Percentiles rank a stretch among this genome's conserved stretches.
phyloP scores from a whole-genome alignment of 129 eudicot genomes.

The Centella asiatica region DNA sequence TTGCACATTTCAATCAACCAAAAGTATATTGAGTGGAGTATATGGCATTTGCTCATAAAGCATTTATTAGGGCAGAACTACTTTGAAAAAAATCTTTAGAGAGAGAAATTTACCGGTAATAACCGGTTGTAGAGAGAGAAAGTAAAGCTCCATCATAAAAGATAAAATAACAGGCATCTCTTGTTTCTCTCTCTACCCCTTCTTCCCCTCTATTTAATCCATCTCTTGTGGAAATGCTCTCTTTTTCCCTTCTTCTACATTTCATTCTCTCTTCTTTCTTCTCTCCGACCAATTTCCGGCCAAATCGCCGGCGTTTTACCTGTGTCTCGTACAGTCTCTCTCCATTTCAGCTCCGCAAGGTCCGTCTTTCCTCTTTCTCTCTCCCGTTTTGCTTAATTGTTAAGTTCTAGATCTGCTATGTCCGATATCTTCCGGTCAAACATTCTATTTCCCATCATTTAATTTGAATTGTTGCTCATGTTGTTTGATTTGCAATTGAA shows the following conservation, averaged over 20 bases:
- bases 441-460: constrained; percentile 6
- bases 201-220: constrained; percentile 23
- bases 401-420: constrained; percentile 36
- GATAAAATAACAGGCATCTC: too few relatives aligned
- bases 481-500: constrained; percentile 1
- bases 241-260: constrained; percentile 35
- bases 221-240: constrained; percentile 19
- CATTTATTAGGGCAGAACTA: too few relatives aligned
- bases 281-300: constrained; percentile 29
- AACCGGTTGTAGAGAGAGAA: neutral
- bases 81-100: too few relatives aligned
- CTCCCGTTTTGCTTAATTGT: constrained; percentile 5
- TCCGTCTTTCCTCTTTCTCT: constrained; percentile 11
- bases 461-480: neutral
- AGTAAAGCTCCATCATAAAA: too few relatives aligned
- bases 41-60: too few relatives aligned
- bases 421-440: constrained; percentile 11
- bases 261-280: constrained; percentile 10
- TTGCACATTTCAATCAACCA: too few relatives aligned
- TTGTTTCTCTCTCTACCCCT: constrained; percentile 9
- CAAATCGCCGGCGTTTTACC: constrained; percentile 12
- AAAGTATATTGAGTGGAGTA: too few relatives aligned
- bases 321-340: constrained; percentile 18
- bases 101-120: neutral
- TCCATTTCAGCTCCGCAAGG: constrained; percentile 33